Evolutionary conservation across 345 rosid genomes (phyloP), one percentile per base, ranked within the genome.

Genomic region (Jatropha curcas): DNA sequence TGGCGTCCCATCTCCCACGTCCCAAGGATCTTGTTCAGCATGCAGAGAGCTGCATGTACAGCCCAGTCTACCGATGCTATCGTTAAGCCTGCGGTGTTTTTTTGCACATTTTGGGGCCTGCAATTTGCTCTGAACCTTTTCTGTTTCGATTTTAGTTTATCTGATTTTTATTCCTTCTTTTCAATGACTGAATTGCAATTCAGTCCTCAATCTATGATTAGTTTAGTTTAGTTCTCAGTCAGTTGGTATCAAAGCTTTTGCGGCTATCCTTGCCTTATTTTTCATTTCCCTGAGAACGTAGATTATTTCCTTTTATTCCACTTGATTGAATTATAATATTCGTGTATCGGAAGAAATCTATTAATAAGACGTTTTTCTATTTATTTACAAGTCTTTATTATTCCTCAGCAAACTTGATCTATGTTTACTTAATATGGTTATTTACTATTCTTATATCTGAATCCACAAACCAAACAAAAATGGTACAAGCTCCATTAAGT

Each of bases 31-130:
- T 96, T 1, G 90, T 91, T 17, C 77, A 84, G 80, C 81, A 81
- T 68, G 97, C 98, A 0, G 98, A 95, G 87, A 91, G 94, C 86
- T 90, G 98, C 93, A 91, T 95, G 98, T 93, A 91, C 89, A 88
- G 92, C 73, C 94, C 97, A 31, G 69, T 81, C 59, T 93, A 96
- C 87, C 84, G 93, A 66, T 81, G 71, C 90, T 96, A 89, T 74
- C 96, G 94, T 35, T 95, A 75, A 92, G 77, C 28, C 9, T 39
- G n/a, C 52, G 16, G 20, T 17, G 24, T 24, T 33, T 9, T 43
- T 1, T 24, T 61, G 12, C 53, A 43, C 56, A 48, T 46, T 41
- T 35, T 76, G 41, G 33, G 45, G 65, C 60, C 28, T 27, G 22
- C 53, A 43, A 67, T 58, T 11, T 17, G 50, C 41, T 28, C 71